A percentile compares a stretch with the other conserved stretches of the same genome.
Evolutionary conservation across 331 rosid genomes (phyloP).

Genomic region (Quercus phellos): DNA sequence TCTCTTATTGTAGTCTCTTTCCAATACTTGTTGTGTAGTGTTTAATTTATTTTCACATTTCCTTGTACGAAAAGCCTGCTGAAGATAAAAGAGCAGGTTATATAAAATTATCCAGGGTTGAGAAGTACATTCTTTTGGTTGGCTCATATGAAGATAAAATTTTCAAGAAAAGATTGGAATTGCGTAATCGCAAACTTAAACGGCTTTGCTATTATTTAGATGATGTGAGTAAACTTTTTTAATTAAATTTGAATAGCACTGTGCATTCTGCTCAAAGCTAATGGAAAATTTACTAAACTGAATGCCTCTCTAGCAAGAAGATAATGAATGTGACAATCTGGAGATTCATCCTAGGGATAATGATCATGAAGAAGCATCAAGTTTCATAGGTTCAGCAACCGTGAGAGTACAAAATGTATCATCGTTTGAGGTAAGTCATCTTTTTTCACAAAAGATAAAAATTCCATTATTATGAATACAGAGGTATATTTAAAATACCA

Average conservation of each 20-base stretch:
- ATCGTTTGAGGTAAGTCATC: not conserved
- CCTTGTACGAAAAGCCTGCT: constrained; percentile 17
- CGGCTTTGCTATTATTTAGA: not conserved
- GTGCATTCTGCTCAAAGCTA: not conserved
- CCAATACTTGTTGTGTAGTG: not conserved
- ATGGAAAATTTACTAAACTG: too few relatives aligned
- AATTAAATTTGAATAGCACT: not conserved
- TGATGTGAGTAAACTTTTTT: constrained; percentile 30
- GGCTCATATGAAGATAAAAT: constrained; percentile 44
- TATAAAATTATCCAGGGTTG: constrained; percentile 49
- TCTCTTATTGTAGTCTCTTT: not conserved
- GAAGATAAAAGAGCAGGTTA: constrained; percentile 25
- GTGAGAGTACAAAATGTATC: not conserved
- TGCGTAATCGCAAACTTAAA: constrained; percentile 14
- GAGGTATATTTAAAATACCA: not conserved
- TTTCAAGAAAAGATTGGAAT: constrained; percentile 36
- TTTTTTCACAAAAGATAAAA: not conserved
- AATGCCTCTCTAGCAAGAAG: not conserved
- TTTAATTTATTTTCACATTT: not conserved
- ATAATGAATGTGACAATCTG: not conserved
- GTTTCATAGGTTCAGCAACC: not conserved
- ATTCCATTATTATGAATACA: too few relatives aligned
- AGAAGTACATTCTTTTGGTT: constrained; percentile 40
- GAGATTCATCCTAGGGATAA: not conserved
- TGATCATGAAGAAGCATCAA: not conserved